Conservation (phyloP, 352 stramenopile genomes). For the Phytophthora tubulina region DNA sequence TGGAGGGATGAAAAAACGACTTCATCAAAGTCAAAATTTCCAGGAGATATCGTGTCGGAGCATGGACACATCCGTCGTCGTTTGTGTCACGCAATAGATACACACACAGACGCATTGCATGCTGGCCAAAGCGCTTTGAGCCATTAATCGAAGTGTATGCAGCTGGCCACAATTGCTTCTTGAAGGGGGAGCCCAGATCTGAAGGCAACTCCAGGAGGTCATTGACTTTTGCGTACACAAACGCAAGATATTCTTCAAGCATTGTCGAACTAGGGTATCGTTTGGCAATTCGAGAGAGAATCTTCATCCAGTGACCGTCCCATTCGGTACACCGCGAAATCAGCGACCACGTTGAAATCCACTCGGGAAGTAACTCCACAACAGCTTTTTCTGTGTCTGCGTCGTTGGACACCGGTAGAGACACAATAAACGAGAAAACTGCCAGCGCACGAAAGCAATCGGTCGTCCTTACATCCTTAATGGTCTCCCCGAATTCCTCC, state of each 20-base stretch:
- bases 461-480: constrained; percentile 60
- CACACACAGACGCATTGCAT: constrained; percentile 64
- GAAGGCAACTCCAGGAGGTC: constrained; percentile 69
- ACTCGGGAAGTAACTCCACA: constrained; percentile 54
- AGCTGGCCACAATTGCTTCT: constrained; percentile 67
- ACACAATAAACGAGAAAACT: constrained; percentile 69
- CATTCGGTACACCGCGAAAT: constrained; percentile 67
- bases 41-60: constrained; percentile 59
- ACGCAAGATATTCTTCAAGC: constrained; percentile 54
- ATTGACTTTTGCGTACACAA: constrained; percentile 77
- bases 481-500: constrained; percentile 47
- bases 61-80: constrained; percentile 14
- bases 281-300: constrained; percentile 72
- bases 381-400: constrained; percentile 14
- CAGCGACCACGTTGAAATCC: constrained; percentile 64
- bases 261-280: constrained; percentile 43
- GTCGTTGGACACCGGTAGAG: constrained; percentile 27
- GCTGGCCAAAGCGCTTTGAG: constrained; percentile 64
- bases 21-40: constrained; percentile 69
- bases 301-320: constrained; percentile 81
- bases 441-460: constrained; percentile 69
- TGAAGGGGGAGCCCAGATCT: constrained; percentile 71
- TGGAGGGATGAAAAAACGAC: constrained; percentile 82
- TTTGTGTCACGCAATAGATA: constrained; percentile 52
- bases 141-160: constrained; percentile 60